Evolutionary conservation across 805 yeast species (phyloP).

Genomic region (Candida palmyrensis): DNA sequence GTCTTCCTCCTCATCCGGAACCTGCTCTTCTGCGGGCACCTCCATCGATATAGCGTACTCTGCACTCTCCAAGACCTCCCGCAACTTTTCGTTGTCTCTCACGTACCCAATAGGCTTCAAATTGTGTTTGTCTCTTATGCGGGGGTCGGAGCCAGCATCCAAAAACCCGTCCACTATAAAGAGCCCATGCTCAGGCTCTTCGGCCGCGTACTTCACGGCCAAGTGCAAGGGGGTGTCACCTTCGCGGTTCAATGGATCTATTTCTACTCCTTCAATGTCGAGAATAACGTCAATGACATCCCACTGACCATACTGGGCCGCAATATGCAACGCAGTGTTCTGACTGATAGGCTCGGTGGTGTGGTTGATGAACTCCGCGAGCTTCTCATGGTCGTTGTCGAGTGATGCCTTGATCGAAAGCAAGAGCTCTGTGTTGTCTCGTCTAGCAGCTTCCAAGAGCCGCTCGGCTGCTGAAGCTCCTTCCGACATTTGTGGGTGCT

Average conservation of each 20-base stretch:
- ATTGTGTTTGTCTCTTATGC: slow-evolving; percentile 40
- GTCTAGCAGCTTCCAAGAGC: slow-evolving; percentile 78
- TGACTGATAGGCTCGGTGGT: slow-evolving; percentile 68
- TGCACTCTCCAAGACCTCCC: slow-evolving; percentile 70
- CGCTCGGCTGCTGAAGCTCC: slow-evolving; percentile 79
- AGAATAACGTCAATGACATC: slow-evolving; percentile 77
- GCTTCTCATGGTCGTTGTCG: slow-evolving; percentile 31
- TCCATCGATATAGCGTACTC: slow-evolving; percentile 61
- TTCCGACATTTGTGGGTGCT: slow-evolving; percentile 5
- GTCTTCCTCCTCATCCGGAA: slow-evolving; percentile 29
- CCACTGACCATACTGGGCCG: slow-evolving; percentile 77
- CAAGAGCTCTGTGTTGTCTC: slow-evolving; percentile 79
- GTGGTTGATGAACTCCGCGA: slow-evolving; percentile 54
- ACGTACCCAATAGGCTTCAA: slow-evolving; percentile 74
- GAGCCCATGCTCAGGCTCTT: slow-evolving; percentile 81
- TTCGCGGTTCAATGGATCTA: slow-evolving; percentile 73
- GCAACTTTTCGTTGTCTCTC: slow-evolving; percentile 50
- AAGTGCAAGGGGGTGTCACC: slow-evolving; percentile 89
- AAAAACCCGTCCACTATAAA: slow-evolving; percentile 74
- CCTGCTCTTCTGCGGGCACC: slow-evolving; percentile 23
- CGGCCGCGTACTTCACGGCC: slow-evolving; percentile 71
- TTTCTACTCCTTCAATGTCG: slow-evolving; percentile 87
- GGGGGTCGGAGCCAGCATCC: slow-evolving; percentile 89
- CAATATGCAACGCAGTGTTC: slow-evolving; percentile 75
- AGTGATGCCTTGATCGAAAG: slow-evolving; percentile 47